Base-by-base conservation (phyloP, 768 basidiomycete genomes). In the Termitomyces sp. region DNA sequence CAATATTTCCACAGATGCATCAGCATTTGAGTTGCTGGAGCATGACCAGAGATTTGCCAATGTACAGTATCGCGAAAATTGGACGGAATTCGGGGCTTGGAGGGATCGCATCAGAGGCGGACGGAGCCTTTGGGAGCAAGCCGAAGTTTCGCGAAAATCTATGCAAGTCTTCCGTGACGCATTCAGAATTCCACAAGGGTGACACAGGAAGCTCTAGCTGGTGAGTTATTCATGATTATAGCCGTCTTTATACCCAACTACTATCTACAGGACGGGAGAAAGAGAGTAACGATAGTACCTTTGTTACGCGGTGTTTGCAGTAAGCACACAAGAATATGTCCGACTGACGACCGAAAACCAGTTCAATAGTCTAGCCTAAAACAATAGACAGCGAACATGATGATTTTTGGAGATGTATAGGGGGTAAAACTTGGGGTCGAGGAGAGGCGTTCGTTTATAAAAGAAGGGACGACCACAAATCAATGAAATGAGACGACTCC, bases 121-220 rank as follows among this genome's bases (percentile, higher is more conserved):
- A 36, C 40, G 31, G 31, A 60, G 52, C 45, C 48, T 67, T 14
- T 67, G 66, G 66, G 66, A 63, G 5, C 60, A 62, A 47, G 63
- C 61, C 32, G 57, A 51, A 55, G 42, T 57, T 11, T 43, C 49
- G 20, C 48, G 56, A 20, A 48, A 58, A 31, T 64, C 63, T 4
- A 55, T 31, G 63, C 34, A 43, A 37, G 43, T 66, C 5, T 64
- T 62, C 34, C 62, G 54, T 1, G 48, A 53, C 1, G 60, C 51
- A 32, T 61, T 59, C 37, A 66, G 46, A 51, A 4, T 34, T 20
- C n/a, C 45, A 6, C 17, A 34, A 34, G 31, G 11, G 6, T 56
- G 40, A 17, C 40, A 42, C 40, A 14, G 14, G 40, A 43, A 55
- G 17, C 8, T 15, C 10, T 15, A 11, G 42, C 9, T 34, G 31